A percentile compares a stretch with the other conserved stretches of the same genome.
Conservation (phyloP, 495 filamentous ascomycete genomes). For the Penicillium odoratum region DNA sequence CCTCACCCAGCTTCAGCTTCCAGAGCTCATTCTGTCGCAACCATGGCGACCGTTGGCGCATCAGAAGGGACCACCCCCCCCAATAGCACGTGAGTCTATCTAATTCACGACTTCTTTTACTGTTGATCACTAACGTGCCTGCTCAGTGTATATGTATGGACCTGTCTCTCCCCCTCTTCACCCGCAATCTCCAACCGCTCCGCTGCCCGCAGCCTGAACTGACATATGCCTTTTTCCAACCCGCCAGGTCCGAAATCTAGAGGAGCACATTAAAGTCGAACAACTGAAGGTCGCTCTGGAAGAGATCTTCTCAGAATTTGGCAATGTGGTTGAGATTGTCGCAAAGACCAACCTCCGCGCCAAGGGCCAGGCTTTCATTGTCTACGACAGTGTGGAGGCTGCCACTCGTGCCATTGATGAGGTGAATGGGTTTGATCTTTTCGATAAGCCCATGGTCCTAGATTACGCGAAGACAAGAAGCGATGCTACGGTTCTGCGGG, state of each 20-base stretch:
- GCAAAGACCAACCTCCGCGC: slow-evolving; percentile 89
- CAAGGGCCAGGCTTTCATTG: slow-evolving; percentile 95
- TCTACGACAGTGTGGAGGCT: slow-evolving; percentile 77
- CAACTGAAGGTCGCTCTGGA: slow-evolving; percentile 70
- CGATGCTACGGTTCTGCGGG: slow-evolving; percentile 78
- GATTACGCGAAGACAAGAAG: slow-evolving; percentile 83
- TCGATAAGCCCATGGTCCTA: slow-evolving; percentile 88
- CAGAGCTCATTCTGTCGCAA: slow-evolving; percentile 34
- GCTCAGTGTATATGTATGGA: slow-evolving; percentile 54
- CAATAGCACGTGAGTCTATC: slow-evolving; percentile 48
- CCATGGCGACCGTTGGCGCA: slow-evolving; percentile 39
- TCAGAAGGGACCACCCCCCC: slow-evolving; percentile 36
- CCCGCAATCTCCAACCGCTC: slow-evolving; percentile 16
- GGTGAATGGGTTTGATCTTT: slow-evolving; percentile 90
- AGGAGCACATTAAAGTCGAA: slow-evolving; percentile 86
- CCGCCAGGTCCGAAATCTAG: slow-evolving; percentile 78
- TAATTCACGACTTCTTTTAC: background rate
- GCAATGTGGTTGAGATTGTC: slow-evolving; percentile 85
- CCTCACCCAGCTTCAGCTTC: slow-evolving; percentile 19
- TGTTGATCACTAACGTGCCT: slow-evolving; percentile 21
- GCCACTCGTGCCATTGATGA: slow-evolving; percentile 83
- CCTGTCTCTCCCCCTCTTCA: slow-evolving; percentile 19
- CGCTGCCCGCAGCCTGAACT: slow-evolving; percentile 20
- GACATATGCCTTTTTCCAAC: background rate
- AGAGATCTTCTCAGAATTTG: slow-evolving; percentile 88